A percentile compares a stretch with the other conserved stretches of the same genome.
Conservation (phyloP, 768 basidiomycete species). For the Termitomyces sp. region DNA sequence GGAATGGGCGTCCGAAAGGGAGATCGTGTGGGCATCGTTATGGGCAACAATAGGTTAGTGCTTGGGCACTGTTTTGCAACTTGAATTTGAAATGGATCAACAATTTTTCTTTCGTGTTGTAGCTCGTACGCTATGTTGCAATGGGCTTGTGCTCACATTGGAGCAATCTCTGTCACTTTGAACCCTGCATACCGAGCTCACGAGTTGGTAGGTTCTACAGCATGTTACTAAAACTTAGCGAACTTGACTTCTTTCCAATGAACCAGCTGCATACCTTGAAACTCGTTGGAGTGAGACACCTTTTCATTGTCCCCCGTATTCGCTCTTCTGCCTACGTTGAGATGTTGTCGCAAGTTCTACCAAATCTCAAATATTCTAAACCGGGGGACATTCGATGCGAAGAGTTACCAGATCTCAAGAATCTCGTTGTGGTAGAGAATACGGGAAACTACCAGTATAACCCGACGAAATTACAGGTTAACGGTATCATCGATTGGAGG, state of each 20-base stretch:
- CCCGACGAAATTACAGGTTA: slow-evolving; percentile 36
- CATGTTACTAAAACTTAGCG: background rate
- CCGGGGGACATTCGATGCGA: slow-evolving; percentile 55
- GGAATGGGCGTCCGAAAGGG: slow-evolving; percentile 67
- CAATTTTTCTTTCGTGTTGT: background rate
- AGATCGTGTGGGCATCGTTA: slow-evolving; percentile 72
- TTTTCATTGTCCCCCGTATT: slow-evolving; percentile 68
- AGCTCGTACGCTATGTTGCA: slow-evolving; percentile 79
- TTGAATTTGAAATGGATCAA: background rate
- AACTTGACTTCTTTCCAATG: background rate
- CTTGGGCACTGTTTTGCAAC: background rate
- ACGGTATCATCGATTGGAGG: slow-evolving; percentile 60
- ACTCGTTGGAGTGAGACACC: slow-evolving; percentile 59
- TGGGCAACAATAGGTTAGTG: slow-evolving; percentile 79
- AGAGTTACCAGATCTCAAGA: slow-evolving; percentile 54
- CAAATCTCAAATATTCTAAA: slow-evolving; percentile 40
- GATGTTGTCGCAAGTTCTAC: slow-evolving; percentile 52
- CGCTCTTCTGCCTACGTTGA: slow-evolving; percentile 60
- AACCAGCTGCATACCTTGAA: slow-evolving; percentile 54
- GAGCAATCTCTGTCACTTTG: slow-evolving; percentile 77
- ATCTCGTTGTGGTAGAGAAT: slow-evolving; percentile 66
- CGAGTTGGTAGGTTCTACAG: slow-evolving; percentile 54
- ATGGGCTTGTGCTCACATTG: slow-evolving; percentile 82
- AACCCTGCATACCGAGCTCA: slow-evolving; percentile 74
- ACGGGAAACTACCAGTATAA: slow-evolving; percentile 29